A percentile compares a stretch with the other conserved stretches of the same genome.
Conservation (phyloP, 1,284 basidiomycete genomes). For the Naganishia albida region DNA sequence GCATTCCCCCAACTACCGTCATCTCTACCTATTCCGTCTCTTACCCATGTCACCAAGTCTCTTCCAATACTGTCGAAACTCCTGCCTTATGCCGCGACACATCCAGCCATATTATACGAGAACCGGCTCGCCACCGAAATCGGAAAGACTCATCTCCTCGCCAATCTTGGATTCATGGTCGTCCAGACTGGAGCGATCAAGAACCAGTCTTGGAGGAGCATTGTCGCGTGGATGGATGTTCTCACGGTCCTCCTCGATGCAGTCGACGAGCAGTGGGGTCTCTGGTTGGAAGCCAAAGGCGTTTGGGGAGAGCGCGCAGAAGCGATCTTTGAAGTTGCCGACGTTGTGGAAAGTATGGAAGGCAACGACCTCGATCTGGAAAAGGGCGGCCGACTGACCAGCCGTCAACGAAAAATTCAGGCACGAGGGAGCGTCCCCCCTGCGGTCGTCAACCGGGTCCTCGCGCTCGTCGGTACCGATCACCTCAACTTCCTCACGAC, state of each 20-base stretch:
- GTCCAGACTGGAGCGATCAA: constrained; percentile 49
- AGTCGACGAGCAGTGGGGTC: constrained; percentile 48
- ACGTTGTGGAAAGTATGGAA: constrained; percentile 21
- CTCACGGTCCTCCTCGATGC: constrained; percentile 40
- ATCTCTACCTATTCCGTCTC: constrained; percentile 47
- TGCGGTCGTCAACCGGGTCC: constrained; percentile 21
- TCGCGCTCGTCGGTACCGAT: constrained; percentile 21
- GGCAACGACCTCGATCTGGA: constrained; percentile 32
- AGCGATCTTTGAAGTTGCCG: constrained; percentile 10
- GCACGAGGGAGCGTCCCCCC: constrained; percentile 21
- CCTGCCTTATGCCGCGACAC: constrained; percentile 41
- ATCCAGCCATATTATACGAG: constrained; percentile 37
- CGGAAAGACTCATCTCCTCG: constrained; percentile 49
- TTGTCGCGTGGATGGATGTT: constrained; percentile 45
- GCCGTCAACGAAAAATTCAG: constrained; percentile 14
- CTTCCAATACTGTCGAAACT: constrained; percentile 47
- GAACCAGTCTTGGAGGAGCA: constrained; percentile 38
- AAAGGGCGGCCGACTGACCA: constrained; percentile 22
- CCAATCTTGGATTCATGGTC: constrained; percentile 52
- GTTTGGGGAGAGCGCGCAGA: constrained; percentile 14
- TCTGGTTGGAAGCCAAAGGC: constrained; percentile 45
- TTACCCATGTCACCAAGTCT: constrained; percentile 45
- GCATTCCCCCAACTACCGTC: constrained; percentile 48
- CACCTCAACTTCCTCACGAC: constrained; percentile 27
- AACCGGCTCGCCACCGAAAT: constrained; percentile 42